Conservation (phyloP, 2,329 filamentous ascomycete genomes). For the Chaetomiaceae sp. region DNA sequence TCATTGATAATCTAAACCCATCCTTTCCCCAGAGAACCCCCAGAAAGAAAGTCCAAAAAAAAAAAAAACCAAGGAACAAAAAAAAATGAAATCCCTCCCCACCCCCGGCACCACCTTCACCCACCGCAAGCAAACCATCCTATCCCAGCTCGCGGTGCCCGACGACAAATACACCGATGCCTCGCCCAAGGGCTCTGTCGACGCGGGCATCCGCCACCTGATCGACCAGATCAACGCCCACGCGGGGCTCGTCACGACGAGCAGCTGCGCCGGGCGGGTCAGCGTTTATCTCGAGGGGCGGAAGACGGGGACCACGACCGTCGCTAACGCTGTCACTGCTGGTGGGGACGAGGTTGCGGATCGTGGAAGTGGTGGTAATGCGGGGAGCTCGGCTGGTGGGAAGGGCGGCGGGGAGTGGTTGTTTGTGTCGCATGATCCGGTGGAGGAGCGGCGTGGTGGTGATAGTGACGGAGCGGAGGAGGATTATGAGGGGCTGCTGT, state of each 20-base stretch:
- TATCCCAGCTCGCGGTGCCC: slow-evolving; percentile 64
- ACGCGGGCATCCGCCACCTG: slow-evolving; percentile 69
- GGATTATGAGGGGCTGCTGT: slow-evolving; percentile 23
- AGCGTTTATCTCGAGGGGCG: slow-evolving; percentile 83
- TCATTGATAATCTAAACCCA: too few species aligned
- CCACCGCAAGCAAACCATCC: slow-evolving; percentile 65
- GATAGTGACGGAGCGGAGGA: background rate
- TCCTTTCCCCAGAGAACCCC: too few species aligned
- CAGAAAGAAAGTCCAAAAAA: background rate
- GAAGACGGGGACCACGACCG: slow-evolving; percentile 34
- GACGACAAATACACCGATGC: slow-evolving; percentile 71
- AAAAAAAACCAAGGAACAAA: too few species aligned
- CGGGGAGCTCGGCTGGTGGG: slow-evolving; percentile 52
- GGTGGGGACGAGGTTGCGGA: slow-evolving; percentile 16
- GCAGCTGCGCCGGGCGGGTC: slow-evolving; percentile 83
- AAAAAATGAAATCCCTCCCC: slow-evolving; percentile 25
- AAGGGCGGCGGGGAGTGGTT: slow-evolving; percentile 89
- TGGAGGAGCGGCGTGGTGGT: slow-evolving; percentile 7
- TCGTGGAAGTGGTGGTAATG: slow-evolving; percentile 14
- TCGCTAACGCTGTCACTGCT: too few species aligned
- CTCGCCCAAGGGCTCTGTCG: slow-evolving; percentile 84
- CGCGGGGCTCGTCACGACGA: slow-evolving; percentile 80
- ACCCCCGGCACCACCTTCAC: slow-evolving; percentile 41
- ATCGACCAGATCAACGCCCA: slow-evolving; percentile 73
- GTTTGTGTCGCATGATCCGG: slow-evolving; percentile 77